A percentile compares a stretch with the other conserved stretches of the same genome.
Conservation (phyloP, 192 early-diverging fungal species). For the Entrophospora sp. region DNA sequence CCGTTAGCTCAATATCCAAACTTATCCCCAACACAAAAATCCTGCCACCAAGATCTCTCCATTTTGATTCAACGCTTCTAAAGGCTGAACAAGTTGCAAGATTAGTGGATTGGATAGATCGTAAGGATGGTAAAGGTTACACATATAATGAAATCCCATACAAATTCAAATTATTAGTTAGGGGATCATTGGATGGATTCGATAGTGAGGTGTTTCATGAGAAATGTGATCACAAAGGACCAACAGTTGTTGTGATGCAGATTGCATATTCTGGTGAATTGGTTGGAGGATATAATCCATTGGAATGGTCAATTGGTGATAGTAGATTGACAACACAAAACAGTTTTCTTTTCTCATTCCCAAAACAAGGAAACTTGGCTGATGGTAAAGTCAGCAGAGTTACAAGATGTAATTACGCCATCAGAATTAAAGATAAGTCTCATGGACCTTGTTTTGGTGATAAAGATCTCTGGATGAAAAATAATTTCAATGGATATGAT, state of each 20-base stretch:
- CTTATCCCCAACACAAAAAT: not conserved
- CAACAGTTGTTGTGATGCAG: conserved; percentile 10
- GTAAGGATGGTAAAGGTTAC: conserved; percentile 5
- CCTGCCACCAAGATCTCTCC: not conserved
- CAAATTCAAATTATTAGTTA: conserved; percentile 9
- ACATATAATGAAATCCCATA: not conserved
- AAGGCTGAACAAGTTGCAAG: not conserved
- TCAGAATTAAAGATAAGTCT: conserved; percentile 5
- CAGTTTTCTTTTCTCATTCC: conserved; percentile 4
- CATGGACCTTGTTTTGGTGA: conserved; percentile 12
- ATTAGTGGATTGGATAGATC: conserved; percentile 12
- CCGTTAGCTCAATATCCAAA: too few species aligned
- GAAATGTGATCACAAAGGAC: conserved; percentile 19
- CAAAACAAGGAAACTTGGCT: not conserved
- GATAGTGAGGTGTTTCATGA: not conserved
- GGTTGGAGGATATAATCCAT: conserved; percentile 20
- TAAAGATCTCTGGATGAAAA: conserved; percentile 15
- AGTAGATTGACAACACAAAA: not conserved
- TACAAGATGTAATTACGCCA: not conserved
- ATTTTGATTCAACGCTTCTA: conserved; percentile 13
- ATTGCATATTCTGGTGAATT: not conserved
- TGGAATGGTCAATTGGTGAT: not conserved
- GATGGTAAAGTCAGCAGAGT: conserved; percentile 2
- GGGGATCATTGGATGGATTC: conserved; percentile 6
- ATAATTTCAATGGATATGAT: conserved; percentile 14